These are phyloP conservation scores for Coprinopsis sp. DNA, from an alignment of 768 basidiomycete species.

Conservation along the genomic window DNA sequence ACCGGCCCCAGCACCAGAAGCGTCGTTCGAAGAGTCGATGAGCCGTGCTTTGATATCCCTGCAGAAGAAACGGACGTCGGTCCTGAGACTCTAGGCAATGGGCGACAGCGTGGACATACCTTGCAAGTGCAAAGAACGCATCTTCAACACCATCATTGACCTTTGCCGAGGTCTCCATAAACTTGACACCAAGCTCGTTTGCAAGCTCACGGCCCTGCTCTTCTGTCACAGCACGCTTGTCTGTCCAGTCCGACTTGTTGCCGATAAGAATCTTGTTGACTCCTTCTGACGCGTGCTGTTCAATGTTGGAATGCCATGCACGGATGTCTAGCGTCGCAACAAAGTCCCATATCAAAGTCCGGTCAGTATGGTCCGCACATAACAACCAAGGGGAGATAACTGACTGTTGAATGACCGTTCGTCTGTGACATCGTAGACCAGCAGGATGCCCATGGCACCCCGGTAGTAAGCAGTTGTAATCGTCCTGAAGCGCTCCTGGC, in stretches of 20 bases:
- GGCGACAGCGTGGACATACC: conserved; percentile 47
- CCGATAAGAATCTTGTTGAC: conserved; percentile 99
- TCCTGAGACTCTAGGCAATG: background rate
- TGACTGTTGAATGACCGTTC: conserved; percentile 92
- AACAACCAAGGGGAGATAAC: conserved; percentile 25
- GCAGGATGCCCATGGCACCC: conserved; percentile 96
- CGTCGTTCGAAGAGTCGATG: conserved; percentile 87
- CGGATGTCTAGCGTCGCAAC: conserved; percentile 70
- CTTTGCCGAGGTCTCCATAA: conserved; percentile 98
- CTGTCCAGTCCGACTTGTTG: conserved; percentile 98
- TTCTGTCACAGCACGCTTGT: conserved; percentile 88
- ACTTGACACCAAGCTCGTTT: conserved; percentile 88
- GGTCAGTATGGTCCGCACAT: background rate
- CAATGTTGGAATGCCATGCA: conserved; percentile 97
- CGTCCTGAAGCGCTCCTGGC: conserved; percentile 97
- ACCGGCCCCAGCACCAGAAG: conserved; percentile 32
- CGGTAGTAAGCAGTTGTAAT: conserved; percentile 99
- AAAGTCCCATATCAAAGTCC: background rate
- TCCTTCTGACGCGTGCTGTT: conserved; percentile 97
- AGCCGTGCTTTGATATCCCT: conserved; percentile 97
- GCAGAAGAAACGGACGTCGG: conserved; percentile 6
- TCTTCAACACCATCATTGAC: conserved; percentile 97
- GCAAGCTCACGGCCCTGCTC: conserved; percentile 92
- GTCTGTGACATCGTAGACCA: conserved; percentile 98
- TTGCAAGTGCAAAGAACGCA: conserved; percentile 94